phyloP scores from a whole-genome alignment of 2,329 filamentous ascomycete species.

The Aspergillus ochraceoroseus region DNA sequence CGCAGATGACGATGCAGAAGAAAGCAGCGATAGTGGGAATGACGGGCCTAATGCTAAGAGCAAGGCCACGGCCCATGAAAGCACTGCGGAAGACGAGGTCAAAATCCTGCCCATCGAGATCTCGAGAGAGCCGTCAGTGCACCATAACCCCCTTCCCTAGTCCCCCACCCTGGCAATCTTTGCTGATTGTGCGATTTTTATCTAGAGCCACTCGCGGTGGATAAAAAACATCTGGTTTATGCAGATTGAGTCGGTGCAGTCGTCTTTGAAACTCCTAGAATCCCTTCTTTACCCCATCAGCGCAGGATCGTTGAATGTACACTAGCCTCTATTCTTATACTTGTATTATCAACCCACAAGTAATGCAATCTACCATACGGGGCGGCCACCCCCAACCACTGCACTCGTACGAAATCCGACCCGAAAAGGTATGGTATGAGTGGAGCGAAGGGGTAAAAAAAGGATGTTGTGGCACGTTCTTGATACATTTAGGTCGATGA shows the following conservation, averaged over 20 bases:
- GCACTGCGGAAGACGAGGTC: slow-evolving; percentile 5
- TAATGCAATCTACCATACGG: too few species aligned
- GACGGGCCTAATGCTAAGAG: slow-evolving; percentile 10
- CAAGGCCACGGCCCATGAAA: slow-evolving; percentile 11
- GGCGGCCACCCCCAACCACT: not conserved
- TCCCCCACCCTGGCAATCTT: slow-evolving; percentile 4
- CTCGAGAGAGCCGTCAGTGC: slow-evolving; percentile 35
- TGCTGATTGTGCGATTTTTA: slow-evolving; percentile 14
- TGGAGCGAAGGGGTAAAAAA: not conserved
- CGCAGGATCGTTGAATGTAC: slow-evolving; percentile 18
- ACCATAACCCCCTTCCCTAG: slow-evolving; percentile 4
- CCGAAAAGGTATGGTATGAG: too few species aligned
- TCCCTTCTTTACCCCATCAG: slow-evolving; percentile 5
- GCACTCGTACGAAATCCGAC: too few species aligned
- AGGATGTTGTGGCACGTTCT: not conserved
- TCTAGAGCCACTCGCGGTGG: slow-evolving; percentile 29
- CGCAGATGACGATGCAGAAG: slow-evolving; percentile 53
- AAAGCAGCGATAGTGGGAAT: slow-evolving; percentile 47
- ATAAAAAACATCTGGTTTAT: slow-evolving; percentile 13
- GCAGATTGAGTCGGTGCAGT: not conserved
- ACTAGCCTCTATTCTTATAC: slow-evolving; percentile 9
- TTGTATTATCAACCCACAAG: not conserved
- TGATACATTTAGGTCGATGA: slow-evolving; percentile 1
- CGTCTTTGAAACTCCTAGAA: slow-evolving; percentile 1
- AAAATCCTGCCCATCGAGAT: slow-evolving; percentile 33